These are phyloP conservation scores for Angomonas ambiguus DNA, from an alignment of 208 protist genomes.

Conservation along the genomic window DNA sequence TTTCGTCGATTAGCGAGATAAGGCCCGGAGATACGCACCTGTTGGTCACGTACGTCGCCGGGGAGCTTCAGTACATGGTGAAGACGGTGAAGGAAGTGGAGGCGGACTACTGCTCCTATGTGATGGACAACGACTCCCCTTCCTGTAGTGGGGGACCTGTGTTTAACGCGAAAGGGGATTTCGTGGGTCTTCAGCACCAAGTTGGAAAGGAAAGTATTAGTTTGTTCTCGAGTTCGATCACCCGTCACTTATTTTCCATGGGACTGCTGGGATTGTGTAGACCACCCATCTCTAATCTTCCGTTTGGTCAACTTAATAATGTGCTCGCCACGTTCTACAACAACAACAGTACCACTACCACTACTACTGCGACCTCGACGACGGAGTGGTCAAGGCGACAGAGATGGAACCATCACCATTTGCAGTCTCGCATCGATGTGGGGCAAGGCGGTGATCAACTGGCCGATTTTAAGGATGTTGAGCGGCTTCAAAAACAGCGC, in stretches of 20 bases:
- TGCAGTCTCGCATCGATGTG: background rate
- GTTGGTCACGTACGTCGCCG: constrained; percentile 68
- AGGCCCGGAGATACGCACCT: constrained; percentile 64
- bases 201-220: constrained; percentile 44
- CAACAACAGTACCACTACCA: constrained; percentile 6
- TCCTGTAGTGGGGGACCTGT: constrained; percentile 75
- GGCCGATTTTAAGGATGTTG: constrained; percentile 25
- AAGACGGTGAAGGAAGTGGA: constrained; percentile 48
- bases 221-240: constrained; percentile 62
- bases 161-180: constrained; percentile 75
- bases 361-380: too few species aligned
- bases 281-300: constrained; percentile 48
- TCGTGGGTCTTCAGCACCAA: constrained; percentile 83
- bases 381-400: constrained; percentile 26
- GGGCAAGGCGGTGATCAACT: constrained; percentile 12
- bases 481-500: background rate
- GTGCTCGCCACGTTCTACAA: constrained; percentile 6
- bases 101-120: constrained; percentile 71
- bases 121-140: constrained; percentile 21
- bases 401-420: constrained; percentile 20
- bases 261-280: constrained; percentile 66
- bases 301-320: background rate
- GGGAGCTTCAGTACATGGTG: constrained; percentile 53
- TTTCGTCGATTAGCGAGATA: constrained; percentile 49
- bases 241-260: constrained; percentile 63